Evolutionary conservation across 2,329 filamentous ascomycete species (phyloP).

Genomic region (Pseudogymnoascus sp.): DNA sequence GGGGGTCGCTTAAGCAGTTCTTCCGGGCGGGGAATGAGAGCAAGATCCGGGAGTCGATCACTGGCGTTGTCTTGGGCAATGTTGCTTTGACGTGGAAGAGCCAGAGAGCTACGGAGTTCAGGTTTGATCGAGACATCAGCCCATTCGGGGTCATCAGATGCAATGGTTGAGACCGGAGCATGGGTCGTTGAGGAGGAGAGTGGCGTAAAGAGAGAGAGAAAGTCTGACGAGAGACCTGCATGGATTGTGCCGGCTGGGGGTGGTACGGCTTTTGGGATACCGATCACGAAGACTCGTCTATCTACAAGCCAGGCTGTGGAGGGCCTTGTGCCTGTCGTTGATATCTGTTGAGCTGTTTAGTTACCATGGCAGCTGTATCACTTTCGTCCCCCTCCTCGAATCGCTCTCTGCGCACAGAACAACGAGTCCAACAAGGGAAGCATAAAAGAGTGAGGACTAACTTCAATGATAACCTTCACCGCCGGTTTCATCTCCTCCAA

Average conservation of each 20-base stretch:
- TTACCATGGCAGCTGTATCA: not conserved
- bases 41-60: conserved; percentile 33
- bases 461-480: conserved; percentile 26
- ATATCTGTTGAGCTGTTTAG: conserved; percentile 13
- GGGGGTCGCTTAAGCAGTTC: conserved; percentile 40
- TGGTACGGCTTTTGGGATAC: conserved; percentile 29
- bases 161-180: conserved; percentile 5
- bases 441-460: conserved; percentile 13
- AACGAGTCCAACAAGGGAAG: conserved; percentile 8
- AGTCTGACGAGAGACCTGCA: conserved; percentile 24
- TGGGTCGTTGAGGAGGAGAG: conserved; percentile 3
- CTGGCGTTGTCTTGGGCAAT: conserved; percentile 25
- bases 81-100: conserved; percentile 26
- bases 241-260: conserved; percentile 17
- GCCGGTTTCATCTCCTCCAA: conserved; percentile 29
- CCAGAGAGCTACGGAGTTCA: conserved; percentile 19
- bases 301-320: conserved; percentile 32
- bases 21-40: conserved; percentile 37
- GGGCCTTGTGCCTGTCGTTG: conserved; percentile 23
- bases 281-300: conserved; percentile 33
- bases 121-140: conserved; percentile 34
- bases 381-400: not conserved
- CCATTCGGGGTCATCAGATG: conserved; percentile 34
- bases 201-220: conserved; percentile 29
- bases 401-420: not conserved